Base-by-base conservation (phyloP, 1,284 basidiomycete genomes). In the Apiotrichum akiyoshidainum region DNA sequence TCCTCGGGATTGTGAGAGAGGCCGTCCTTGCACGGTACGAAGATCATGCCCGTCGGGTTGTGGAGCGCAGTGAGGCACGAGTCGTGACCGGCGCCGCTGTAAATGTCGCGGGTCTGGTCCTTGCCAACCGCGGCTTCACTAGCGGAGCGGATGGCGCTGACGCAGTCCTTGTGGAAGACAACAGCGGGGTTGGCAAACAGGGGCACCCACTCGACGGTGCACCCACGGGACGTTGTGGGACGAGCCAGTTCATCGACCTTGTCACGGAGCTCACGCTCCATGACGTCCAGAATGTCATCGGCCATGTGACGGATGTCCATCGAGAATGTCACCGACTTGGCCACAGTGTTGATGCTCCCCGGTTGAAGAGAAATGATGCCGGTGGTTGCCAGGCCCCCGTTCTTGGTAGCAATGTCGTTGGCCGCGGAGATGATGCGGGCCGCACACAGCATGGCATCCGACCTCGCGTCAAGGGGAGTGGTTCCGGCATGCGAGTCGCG, bases 31-130 rank as follows among this genome's bases (percentile, higher is more conserved):
- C 69, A 71, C 6, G 64, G 63, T 33, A 72, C 63, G 42, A 72
- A 71, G 51, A 72, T 64, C 69, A 72, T 71, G 35, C 64, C 65
- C 1, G 69, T 68, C 22, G 68, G 69, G 46, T 55, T 50, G 52
- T 49, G 55, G n/a, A 40, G 44, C 13, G 64, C 42, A 1, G 65
- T 65, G 42, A 58, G 50, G 59, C 60, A 69, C 54, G 56, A 60
- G 52, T 70, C 68, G 52, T 70, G 68, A 0, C 68, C 67, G 1
- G 68, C 68, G 10, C 68, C 53, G 0, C 44, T 47, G 54, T 54
- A 60, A n/a, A 59, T 52, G 40, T 60, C 55, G 54, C 59, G 54
- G 14, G 55, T 53, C 22, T 47, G 17, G 33, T 48, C 54, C 21
- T 50, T 37, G 48, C 58, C 57, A 10, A 55, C 49, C 16, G 57